These are phyloP conservation scores for Xylariomycetidae sp. DNA, from an alignment of 2,329 filamentous ascomycete species.

Conservation along the genomic window DNA sequence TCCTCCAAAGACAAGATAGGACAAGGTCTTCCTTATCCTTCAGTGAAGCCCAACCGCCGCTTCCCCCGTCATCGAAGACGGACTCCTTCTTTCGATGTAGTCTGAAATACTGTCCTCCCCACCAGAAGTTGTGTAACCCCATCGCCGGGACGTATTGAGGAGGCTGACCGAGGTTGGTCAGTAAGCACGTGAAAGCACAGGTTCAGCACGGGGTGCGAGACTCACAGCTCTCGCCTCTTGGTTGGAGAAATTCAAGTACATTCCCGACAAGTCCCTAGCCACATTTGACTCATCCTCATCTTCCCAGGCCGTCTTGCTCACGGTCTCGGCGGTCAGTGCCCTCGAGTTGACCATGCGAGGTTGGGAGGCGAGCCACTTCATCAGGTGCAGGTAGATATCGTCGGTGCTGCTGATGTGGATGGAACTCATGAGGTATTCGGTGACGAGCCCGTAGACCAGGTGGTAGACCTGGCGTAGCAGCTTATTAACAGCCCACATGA, in stretches of 20 bases:
- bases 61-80: slow-evolving; percentile 30
- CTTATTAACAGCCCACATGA: slow-evolving; percentile 43
- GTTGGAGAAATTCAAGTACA: slow-evolving; percentile 57
- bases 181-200: not conserved
- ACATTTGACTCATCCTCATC: slow-evolving; percentile 29
- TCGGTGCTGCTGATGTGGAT: slow-evolving; percentile 52
- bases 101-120: slow-evolving; percentile 45
- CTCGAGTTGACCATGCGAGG: slow-evolving; percentile 47
- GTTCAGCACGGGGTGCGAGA: slow-evolving; percentile 5
- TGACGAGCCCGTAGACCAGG: slow-evolving; percentile 32
- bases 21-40: slow-evolving; percentile 49
- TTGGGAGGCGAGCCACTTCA: slow-evolving; percentile 53
- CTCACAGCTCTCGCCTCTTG: slow-evolving; percentile 48
- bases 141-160: slow-evolving; percentile 51
- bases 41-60: slow-evolving; percentile 31
- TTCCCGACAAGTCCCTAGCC: slow-evolving; percentile 24
- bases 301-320: slow-evolving; percentile 50
- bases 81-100: slow-evolving; percentile 43
- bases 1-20: slow-evolving; percentile 52
- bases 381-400: slow-evolving; percentile 54
- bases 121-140: slow-evolving; percentile 51
- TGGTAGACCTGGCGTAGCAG: slow-evolving; percentile 32
- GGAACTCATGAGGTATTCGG: slow-evolving; percentile 44
- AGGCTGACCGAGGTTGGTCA: slow-evolving; percentile 24
- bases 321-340: slow-evolving; percentile 51